A percentile compares a stretch with the other conserved stretches of the same genome.
phyloP scores from a whole-genome alignment of 441 rosid species.

The Syzygium syzygioides region DNA sequence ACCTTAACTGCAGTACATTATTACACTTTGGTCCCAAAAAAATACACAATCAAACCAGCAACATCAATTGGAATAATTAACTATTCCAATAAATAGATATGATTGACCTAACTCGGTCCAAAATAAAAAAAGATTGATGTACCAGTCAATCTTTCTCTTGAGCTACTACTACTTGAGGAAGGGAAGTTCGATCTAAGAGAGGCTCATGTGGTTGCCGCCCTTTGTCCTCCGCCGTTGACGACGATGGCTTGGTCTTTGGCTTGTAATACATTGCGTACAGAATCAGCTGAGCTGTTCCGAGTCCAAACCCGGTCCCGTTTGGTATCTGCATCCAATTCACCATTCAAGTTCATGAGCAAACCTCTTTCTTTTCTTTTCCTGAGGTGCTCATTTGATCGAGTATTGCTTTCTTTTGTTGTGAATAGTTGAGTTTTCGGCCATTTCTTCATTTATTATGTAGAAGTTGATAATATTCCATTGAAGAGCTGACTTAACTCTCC shows the following conservation, averaged over 20 bases:
- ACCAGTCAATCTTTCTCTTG: background rate
- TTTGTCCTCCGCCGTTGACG: constrained; percentile 18
- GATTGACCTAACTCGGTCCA: background rate
- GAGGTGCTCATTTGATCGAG: background rate
- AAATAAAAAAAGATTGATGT: background rate
- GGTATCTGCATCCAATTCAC: constrained; percentile 42
- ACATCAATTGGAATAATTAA: background rate
- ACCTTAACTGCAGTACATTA: background rate
- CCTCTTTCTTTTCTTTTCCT: background rate
- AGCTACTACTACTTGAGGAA: background rate
- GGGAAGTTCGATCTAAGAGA: constrained; percentile 8
- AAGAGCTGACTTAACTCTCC: background rate
- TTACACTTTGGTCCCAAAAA: background rate
- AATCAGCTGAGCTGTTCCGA: constrained; percentile 60
- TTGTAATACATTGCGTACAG: constrained; percentile 60
- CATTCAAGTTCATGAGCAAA: background rate
- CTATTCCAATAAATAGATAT: background rate
- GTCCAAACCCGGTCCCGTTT: constrained; percentile 58
- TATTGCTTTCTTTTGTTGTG: background rate
- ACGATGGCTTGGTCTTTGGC: constrained; percentile 21
- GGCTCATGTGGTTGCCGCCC: constrained; percentile 18
- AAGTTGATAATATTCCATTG: background rate
- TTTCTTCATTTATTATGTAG: background rate
- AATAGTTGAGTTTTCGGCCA: background rate
- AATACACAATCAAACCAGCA: background rate